A percentile compares a stretch with the other conserved stretches of the same genome.
These are phyloP conservation scores for Gaeumannomyces tritici DNA, from an alignment of 2,329 filamentous ascomycete genomes.

Conservation along the genomic window DNA sequence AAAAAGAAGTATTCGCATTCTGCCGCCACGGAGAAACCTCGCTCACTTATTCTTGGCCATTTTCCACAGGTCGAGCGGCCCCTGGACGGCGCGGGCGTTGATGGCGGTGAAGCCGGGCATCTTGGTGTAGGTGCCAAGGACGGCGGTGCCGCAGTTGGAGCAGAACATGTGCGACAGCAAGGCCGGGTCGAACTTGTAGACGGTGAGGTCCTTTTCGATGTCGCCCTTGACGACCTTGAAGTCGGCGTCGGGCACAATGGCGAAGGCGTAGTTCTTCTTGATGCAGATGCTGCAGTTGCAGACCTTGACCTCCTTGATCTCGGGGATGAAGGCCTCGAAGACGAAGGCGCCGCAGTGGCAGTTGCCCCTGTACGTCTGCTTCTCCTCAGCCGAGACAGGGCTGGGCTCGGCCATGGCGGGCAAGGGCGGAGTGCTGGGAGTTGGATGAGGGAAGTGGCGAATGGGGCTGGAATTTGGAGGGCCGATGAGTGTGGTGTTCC, in stretches of 20 bases:
- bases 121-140: not conserved
- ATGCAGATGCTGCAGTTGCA: conserved; percentile 62
- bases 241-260: conserved; percentile 18
- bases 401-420: conserved; percentile 10
- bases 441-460: not conserved
- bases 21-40: not conserved
- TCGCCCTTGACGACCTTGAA: conserved; percentile 38
- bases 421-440: not conserved
- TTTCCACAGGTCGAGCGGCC: conserved; percentile 27
- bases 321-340: conserved; percentile 41
- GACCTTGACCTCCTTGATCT: conserved; percentile 43
- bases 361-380: conserved; percentile 38
- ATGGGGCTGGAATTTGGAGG: not conserved
- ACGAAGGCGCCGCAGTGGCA: conserved; percentile 48
- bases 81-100: conserved; percentile 34
- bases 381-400: not conserved
- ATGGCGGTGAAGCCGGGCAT: conserved; percentile 18
- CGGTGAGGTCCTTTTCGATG: conserved; percentile 23
- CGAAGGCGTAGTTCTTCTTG: conserved; percentile 35
- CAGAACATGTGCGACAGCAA: conserved; percentile 33
- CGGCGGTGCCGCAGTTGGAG: conserved; percentile 34
- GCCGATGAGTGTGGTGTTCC: no score
- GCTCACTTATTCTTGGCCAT: conserved; percentile 27
- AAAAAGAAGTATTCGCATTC: no score
- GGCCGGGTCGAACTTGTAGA: conserved; percentile 30